These are phyloP conservation scores for Coniella vitis DNA, from an alignment of 2,329 filamentous ascomycete genomes.

Conservation along the genomic window DNA sequence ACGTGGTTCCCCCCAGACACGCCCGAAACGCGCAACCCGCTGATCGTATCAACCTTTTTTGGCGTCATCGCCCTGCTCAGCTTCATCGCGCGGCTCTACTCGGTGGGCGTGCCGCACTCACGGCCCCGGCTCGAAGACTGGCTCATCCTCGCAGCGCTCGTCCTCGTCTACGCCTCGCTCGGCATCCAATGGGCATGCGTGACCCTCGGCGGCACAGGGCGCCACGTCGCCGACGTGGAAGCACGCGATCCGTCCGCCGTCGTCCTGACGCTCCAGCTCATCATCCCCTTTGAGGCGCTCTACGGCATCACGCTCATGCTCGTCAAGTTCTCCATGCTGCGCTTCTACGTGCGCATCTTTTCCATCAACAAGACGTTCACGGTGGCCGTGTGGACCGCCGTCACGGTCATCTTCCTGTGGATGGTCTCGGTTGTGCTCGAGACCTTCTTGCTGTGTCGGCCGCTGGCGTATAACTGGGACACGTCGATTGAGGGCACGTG, in stretches of 20 bases:
- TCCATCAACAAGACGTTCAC: not conserved
- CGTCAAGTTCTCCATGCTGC: constrained; percentile 2
- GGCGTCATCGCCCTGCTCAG: constrained; percentile 1
- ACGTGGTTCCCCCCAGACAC: not conserved
- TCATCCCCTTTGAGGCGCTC: constrained; percentile 5
- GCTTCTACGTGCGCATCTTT: constrained; percentile 6
- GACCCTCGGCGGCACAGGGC: not conserved
- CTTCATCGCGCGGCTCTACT: not conserved
- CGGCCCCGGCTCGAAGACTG: not conserved
- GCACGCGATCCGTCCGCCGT: not conserved
- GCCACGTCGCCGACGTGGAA: not conserved
- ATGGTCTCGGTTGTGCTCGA: constrained; percentile 4
- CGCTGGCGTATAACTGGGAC: constrained; percentile 8
- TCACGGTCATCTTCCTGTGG: not conserved
- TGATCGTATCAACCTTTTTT: constrained; percentile 6
- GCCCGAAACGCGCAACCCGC: not conserved
- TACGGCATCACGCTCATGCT: constrained; percentile 9
- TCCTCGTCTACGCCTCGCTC: not conserved
- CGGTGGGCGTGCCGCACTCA: no score
- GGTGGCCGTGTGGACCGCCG: not conserved
- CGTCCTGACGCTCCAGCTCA: not conserved
- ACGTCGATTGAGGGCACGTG: not conserved
- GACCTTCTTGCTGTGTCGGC: constrained; percentile 7
- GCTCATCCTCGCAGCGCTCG: not conserved
- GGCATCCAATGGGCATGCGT: constrained; percentile 8